Base-by-base conservation (phyloP, 129 eudicot genomes). In the Helichrysum umbraculigerum region DNA sequence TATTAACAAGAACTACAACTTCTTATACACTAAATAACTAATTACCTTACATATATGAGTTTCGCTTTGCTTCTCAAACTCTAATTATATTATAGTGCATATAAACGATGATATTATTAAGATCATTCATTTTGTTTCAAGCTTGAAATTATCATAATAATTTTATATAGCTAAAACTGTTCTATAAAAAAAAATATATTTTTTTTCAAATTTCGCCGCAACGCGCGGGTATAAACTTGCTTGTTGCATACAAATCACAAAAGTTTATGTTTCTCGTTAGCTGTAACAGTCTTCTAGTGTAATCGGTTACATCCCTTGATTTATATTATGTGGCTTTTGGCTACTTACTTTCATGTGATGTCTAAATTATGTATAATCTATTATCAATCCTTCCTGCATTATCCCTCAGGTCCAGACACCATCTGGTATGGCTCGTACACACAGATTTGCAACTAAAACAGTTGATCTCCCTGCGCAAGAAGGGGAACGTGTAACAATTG, bases 401-500 rank as follows among this genome's bases (percentile, higher is more conserved):
- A 79, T 79, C 78, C 68, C 70, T 41, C 87, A 95, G 99, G 96
- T 95, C 58, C 90, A 91, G 70, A 91, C 94, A 70, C 99, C 99
- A 47, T 74, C 97, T 81, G 97, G 97, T 70, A 69, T 76, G 79
- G 99, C 97, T 37, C 87, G 97, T 76, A 95, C 99, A 20, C 89
- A 95, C 82, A 91, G 88, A 67, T 95, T 95, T 83, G 99, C 99
- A 21, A 95, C 99, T 78, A 90, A 89, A 85, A 86, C 99, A 79
- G 92, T 87, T 75, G 94, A 95, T 71, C 91, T 95, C 66, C 99
- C 97, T 69, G 99, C 96, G 72, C 92, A 88, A 77, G 84, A 86
- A 86, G 99, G 99, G 58, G 99, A 95, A 78, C 91, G 97, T 66
- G 96, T 95, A 34, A 95, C 97, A 73, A 82, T 95, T 73, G 90